Evolutionary conservation across 2,329 filamentous ascomycete species (phyloP).

Genomic region (Clonostachys sp.): DNA sequence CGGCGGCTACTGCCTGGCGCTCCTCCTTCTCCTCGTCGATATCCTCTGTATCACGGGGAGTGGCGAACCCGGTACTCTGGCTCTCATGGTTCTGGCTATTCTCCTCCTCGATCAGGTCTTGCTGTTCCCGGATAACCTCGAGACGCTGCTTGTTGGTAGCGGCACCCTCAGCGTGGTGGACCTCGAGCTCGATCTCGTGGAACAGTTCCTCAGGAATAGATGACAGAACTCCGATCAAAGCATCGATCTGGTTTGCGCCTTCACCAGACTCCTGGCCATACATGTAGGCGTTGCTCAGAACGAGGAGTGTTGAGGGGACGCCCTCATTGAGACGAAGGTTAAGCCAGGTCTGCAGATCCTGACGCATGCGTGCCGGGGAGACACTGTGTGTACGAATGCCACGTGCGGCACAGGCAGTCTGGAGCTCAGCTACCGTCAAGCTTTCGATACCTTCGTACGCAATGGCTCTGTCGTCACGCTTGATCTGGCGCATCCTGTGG

Average conservation of each 20-base stretch:
- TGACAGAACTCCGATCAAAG: conserved; percentile 84
- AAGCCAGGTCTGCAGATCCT: conserved; percentile 90
- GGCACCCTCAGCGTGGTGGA: conserved; percentile 92
- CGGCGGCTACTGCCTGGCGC: conserved; percentile 47
- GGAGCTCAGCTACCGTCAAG: conserved; percentile 87
- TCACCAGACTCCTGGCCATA: conserved; percentile 81
- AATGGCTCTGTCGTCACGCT: conserved; percentile 94
- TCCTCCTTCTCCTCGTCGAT: conserved; percentile 97
- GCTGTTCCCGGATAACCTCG: conserved; percentile 96
- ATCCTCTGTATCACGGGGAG: conserved; percentile 80
- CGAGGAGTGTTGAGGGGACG: conserved; percentile 92
- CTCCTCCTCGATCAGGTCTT: conserved; percentile 96
- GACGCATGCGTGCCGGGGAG: conserved; percentile 79
- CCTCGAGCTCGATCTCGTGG: conserved; percentile 98
- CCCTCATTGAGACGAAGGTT: conserved; percentile 89
- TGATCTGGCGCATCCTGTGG: conserved; percentile 98
- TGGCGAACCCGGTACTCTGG: conserved; percentile 67
- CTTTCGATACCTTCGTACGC: conserved; percentile 90
- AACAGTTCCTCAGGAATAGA: conserved; percentile 97
- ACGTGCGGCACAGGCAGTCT: conserved; percentile 85
- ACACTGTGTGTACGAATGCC: conserved; percentile 91
- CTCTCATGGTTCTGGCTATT: conserved; percentile 85
- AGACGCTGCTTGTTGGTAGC: conserved; percentile 99
- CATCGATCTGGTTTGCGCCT: conserved; percentile 85
- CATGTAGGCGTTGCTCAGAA: conserved; percentile 96